Evolutionary conservation across 306 rosid species (phyloP).

Genomic region (Rosa persica): DNA sequence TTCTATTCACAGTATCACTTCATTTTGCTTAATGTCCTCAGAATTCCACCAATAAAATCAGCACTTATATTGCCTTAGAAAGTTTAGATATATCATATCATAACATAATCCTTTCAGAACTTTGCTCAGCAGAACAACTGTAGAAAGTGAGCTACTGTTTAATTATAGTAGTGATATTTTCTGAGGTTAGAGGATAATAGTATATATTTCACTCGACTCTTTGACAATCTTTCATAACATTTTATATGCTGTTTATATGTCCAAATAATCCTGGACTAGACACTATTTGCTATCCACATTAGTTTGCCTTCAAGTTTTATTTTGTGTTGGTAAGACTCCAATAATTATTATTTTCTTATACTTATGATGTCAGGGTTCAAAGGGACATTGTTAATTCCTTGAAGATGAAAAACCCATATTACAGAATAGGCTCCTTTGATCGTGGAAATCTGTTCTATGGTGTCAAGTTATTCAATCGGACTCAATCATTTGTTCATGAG

Average conservation of each 20-base stretch:
- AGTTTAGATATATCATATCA: not conserved
- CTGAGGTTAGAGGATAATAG: not conserved
- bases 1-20: not conserved
- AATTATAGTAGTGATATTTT: not conserved
- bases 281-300: conserved; percentile 5
- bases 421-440: conserved; percentile 80
- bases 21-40: not conserved
- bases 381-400: conserved; percentile 71
- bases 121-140: not conserved
- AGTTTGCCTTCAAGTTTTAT: conserved; percentile 11
- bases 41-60: not conserved
- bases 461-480: conserved; percentile 64
- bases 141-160: not conserved
- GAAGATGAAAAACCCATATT: conserved; percentile 65
- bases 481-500: conserved; percentile 60
- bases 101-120: no score
- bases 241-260: not conserved
- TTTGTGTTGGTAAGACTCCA: conserved; percentile 6
- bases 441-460: conserved; percentile 81
- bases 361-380: conserved; percentile 61
- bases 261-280: not conserved
- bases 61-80: not conserved
- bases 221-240: not conserved
- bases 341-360: not conserved
- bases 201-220: not conserved